phyloP scores from a whole-genome alignment of 1,284 basidiomycete species.

The Coriolopsis trogii region DNA sequence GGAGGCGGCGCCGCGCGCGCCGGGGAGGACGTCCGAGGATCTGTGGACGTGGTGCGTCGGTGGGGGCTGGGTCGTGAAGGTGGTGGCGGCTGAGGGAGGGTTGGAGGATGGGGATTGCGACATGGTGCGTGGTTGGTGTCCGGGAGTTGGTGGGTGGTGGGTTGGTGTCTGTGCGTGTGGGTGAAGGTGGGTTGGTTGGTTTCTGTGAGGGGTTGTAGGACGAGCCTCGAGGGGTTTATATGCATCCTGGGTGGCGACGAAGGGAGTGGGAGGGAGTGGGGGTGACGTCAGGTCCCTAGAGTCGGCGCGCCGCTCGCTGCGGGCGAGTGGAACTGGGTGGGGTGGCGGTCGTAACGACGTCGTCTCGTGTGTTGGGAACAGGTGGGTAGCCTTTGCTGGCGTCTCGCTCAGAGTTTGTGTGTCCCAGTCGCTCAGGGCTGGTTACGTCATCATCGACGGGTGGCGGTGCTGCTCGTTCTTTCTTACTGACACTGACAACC shows the following conservation, averaged over 20 bases:
- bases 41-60: slow-evolving; percentile 33
- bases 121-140: not conserved
- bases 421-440: too few species aligned
- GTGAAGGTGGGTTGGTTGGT: not conserved
- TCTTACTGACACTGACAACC: too few species aligned
- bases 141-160: not conserved
- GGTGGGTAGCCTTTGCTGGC: too few species aligned
- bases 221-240: not conserved
- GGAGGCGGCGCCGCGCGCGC: slow-evolving; percentile 18
- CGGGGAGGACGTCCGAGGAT: slow-evolving; percentile 32
- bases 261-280: not conserved
- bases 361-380: too few species aligned
- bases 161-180: not conserved
- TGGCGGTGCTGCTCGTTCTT: too few species aligned
- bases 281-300: slow-evolving; percentile 15
- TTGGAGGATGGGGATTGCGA: slow-evolving; percentile 6
- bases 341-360: too few species aligned
- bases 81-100: not conserved
- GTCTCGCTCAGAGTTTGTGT: too few species aligned
- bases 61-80: slow-evolving; percentile 30
- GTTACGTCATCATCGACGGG: too few species aligned
- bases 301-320: too few species aligned
- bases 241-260: not conserved
- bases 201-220: not conserved
- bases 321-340: too few species aligned